Conservation (phyloP, 805 yeast species). For the Candida yuanshanica region DNA sequence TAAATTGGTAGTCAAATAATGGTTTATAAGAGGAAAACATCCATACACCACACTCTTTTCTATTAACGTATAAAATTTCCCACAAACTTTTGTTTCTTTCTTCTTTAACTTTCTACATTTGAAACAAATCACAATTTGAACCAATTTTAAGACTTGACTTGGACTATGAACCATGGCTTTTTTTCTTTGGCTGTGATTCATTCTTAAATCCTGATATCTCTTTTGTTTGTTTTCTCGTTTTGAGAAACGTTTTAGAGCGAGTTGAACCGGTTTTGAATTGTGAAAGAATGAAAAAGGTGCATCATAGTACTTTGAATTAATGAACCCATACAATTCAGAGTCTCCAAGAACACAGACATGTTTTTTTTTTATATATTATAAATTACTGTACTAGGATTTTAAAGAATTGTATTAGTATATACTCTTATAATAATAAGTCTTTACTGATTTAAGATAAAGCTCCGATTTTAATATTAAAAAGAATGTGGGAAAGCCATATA, state of each 20-base stretch:
- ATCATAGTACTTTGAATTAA: conserved; percentile 26
- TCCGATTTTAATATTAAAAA: neutral
- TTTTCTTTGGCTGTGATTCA: neutral
- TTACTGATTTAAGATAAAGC: conserved; percentile 1
- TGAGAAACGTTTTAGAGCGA: conserved; percentile 17
- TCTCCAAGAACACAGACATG: conserved; percentile 26
- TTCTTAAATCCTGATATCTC: conserved; percentile 10
- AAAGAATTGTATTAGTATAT: conserved; percentile 2
- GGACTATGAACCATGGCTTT: too few species aligned
- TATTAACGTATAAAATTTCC: too few species aligned
- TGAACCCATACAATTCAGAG: conserved; percentile 19
- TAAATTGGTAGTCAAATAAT: too few species aligned
- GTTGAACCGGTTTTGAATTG: neutral
- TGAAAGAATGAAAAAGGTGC: conserved; percentile 16
- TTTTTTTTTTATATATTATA: neutral
- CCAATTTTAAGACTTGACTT: neutral
- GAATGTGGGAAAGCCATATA: conserved; percentile 6
- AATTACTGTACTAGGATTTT: too few species aligned
- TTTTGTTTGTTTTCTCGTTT: conserved; percentile 16
- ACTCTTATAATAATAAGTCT: conserved; percentile 3
- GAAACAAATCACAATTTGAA: neutral
- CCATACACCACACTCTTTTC: neutral
- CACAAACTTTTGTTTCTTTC: neutral
- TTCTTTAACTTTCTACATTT: neutral
- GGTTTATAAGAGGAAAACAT: too few species aligned